phyloP scores from a whole-genome alignment of 176 grass and related monocot genomes.

The Eleusine indica region DNA sequence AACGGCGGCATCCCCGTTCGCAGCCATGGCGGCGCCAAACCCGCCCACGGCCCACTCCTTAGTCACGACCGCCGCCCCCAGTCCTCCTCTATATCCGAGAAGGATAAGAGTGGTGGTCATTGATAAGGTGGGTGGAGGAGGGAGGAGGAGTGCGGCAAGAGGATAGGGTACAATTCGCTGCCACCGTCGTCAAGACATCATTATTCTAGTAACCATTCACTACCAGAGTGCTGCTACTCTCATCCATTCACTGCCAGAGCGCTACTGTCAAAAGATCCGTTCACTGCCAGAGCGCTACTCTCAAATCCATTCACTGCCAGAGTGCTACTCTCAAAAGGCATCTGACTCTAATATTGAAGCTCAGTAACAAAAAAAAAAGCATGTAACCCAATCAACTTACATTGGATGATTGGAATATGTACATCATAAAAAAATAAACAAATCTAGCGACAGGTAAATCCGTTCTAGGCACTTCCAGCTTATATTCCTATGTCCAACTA shows the following conservation, averaged over 20 bases:
- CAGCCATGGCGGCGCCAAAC: no score
- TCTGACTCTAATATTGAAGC: not conserved
- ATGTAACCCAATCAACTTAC: not conserved
- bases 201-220: not conserved
- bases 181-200: not conserved
- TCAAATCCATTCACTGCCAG: not conserved
- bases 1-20: no score
- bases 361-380: not conserved
- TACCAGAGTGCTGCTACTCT: no score
- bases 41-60: no score
- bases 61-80: no score
- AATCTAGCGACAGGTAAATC: not conserved
- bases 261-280: no score
- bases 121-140: no score
- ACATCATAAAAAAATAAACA: not conserved
- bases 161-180: not conserved
- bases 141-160: no score
- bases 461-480: constrained; percentile 10
- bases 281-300: no score
- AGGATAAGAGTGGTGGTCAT: no score
- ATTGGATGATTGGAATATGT: not conserved
- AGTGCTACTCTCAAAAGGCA: not conserved
- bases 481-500: constrained; percentile 10
- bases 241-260: no score
- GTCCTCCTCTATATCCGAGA: no score